Percentiles rank a stretch among this genome's conserved stretches.
These are phyloP conservation scores for Vigna trinervia DNA, from an alignment of 306 rosid genomes.

Conservation along the genomic window DNA sequence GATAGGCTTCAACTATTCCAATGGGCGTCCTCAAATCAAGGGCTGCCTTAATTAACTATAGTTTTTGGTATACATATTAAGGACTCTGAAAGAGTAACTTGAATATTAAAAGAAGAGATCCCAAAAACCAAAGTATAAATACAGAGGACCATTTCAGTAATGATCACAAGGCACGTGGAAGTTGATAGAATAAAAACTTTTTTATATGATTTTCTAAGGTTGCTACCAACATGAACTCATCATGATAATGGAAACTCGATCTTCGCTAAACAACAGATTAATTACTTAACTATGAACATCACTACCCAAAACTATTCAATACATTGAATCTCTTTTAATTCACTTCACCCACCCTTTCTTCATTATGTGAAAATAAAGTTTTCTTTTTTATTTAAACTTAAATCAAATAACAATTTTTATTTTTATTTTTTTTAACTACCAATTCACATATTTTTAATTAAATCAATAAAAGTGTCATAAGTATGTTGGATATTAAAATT, in stretches of 20 bases:
- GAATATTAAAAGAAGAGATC: constrained; percentile 33
- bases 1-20: background rate
- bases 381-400: no score
- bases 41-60: constrained; percentile 19
- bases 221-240: constrained; percentile 52
- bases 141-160: constrained; percentile 32
- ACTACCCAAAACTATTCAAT: constrained; percentile 14
- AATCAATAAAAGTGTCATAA: no score
- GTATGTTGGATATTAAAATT: no score
- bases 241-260: constrained; percentile 46
- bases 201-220: constrained; percentile 39
- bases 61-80: constrained; percentile 3
- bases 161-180: constrained; percentile 64
- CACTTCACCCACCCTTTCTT: background rate
- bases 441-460: no score
- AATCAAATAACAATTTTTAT: no score
- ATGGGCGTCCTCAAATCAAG: constrained; percentile 46
- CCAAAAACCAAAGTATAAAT: constrained; percentile 26
- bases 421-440: no score
- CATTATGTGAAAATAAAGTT: background rate
- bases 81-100: constrained; percentile 21
- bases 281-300: background rate
- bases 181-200: constrained; percentile 27
- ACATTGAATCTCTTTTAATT: constrained; percentile 5
- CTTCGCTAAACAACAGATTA: background rate